Base-by-base conservation (phyloP, 805 yeast species). In the Starmerella apis region DNA sequence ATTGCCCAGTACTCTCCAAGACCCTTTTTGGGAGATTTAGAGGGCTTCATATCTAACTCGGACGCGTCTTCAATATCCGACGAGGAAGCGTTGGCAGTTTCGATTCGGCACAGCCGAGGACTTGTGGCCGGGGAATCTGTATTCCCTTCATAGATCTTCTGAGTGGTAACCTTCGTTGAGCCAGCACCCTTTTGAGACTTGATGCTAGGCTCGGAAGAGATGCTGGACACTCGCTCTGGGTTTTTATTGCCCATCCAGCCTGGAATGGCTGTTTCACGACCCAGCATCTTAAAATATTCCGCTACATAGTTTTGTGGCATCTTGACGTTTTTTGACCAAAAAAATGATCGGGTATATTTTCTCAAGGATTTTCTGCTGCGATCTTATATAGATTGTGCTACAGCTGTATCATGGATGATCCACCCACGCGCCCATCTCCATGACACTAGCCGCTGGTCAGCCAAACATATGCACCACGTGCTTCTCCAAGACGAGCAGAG, bases 1-100 rank as follows among this genome's bases (percentile, higher is more conserved):
- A 84, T 79, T 5, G 92, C 80, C 82, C 86, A 76, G 56, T 71
- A 72, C 56, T 70, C 71, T 44, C 61, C 57, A 19, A 51, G 30
- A 9, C 56, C 53, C 44, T 41, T 27, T n/a, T 41, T 27, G 24
- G 14, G 33, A 16, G 14, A 5, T 13, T 41, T 19, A 7, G n/a
- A n/a, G 18, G 35, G 35, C 33, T 27, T n/a, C 14, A 25, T 8
- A 5, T 41, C 46, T 14, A 20, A 27, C 28, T 30, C 13, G 24
- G 4, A 27, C 18, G 7, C 14, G 19, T 20, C 28, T n/a, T 16
- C 31, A 22, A 20, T 13, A 22, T 16, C 22, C 18, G 31, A 4
- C 9, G 11, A 14, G 28, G 8, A 8, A 11, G 30, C 4, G 28
- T 22, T 18, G 11, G 27, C 22, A n/a, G 37, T 22, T 10, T 33